Conservation (phyloP, 805 yeast genomes). For the Metschnikowia chrysomelidarum region DNA sequence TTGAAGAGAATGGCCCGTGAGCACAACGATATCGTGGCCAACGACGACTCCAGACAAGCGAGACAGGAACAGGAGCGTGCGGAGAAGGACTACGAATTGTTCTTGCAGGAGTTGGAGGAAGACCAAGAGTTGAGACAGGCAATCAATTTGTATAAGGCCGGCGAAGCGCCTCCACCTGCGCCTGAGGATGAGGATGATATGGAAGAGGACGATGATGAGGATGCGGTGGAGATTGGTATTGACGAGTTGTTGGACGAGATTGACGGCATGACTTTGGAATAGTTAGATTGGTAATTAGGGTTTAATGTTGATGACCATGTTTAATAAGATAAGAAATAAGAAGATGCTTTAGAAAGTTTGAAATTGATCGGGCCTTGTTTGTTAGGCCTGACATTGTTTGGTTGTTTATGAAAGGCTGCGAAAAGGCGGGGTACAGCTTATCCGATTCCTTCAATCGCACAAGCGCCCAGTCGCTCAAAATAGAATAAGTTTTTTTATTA, state of each 20-base stretch:
- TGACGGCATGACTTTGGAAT: conserved; percentile 88
- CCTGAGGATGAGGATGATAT: conserved; percentile 44
- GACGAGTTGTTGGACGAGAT: conserved; percentile 94
- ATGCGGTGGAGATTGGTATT: conserved; percentile 83
- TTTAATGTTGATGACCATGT: too few species aligned
- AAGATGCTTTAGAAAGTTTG: too few species aligned
- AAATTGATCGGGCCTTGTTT: too few species aligned
- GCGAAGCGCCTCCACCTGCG: conserved; percentile 22
- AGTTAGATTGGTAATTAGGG: too few species aligned
- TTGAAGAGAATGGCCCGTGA: conserved; percentile 97
- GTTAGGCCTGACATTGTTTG: too few species aligned
- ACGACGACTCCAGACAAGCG: conserved; percentile 65
- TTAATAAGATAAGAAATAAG: too few species aligned
- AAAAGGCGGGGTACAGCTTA: too few species aligned
- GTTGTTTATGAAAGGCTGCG: too few species aligned
- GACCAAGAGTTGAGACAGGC: conserved; percentile 92
- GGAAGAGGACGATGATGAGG: conserved; percentile 61
- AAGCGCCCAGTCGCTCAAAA: too few species aligned
- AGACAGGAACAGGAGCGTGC: conserved; percentile 89
- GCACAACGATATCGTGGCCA: conserved; percentile 83
- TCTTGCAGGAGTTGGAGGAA: conserved; percentile 96
- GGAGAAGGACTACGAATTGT: conserved; percentile 90
- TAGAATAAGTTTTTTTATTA: too few species aligned
- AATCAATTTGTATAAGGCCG: conserved; percentile 81
- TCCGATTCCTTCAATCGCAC: too few species aligned